Evolutionary conservation across 2,329 filamentous ascomycete genomes (phyloP).

Genomic region (Aspergillus uvarum): DNA sequence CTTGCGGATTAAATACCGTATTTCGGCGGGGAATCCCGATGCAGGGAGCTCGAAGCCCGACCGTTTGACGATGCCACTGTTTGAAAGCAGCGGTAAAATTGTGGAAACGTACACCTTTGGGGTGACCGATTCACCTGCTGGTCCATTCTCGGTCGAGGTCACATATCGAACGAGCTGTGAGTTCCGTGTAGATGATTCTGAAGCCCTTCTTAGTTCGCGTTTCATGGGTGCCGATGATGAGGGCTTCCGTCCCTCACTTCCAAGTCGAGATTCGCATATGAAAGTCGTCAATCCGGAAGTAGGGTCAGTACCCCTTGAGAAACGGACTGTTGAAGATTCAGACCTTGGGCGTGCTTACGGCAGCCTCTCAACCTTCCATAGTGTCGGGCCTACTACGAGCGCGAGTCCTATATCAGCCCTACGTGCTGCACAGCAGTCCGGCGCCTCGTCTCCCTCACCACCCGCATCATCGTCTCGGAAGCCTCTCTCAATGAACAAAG

Average conservation of each 20-base stretch:
- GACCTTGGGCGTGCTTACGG: conserved; percentile 81
- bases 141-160: conserved; percentile 76
- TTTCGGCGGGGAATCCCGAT: conserved; percentile 60
- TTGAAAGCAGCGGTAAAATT: conserved; percentile 61
- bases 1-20: conserved; percentile 76
- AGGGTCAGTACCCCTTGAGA: conserved; percentile 72
- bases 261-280: conserved; percentile 49
- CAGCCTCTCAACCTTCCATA: conserved; percentile 83
- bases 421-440: conserved; percentile 62
- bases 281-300: conserved; percentile 51
- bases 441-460: conserved; percentile 51
- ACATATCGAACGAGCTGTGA: conserved; percentile 85
- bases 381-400: conserved; percentile 70
- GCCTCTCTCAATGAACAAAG: conserved; percentile 41
- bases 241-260: conserved; percentile 77
- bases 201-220: conserved; percentile 84
- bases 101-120: conserved; percentile 78
- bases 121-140: conserved; percentile 81
- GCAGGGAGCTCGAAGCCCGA: conserved; percentile 60
- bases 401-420: conserved; percentile 85
- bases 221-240: conserved; percentile 91
- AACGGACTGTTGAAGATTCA: conserved; percentile 47
- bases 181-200: conserved; percentile 87
- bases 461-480: conserved; percentile 53
- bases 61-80: conserved; percentile 68